Conservation (phyloP, 176 grass and related monocot species). For the Bonia amplexicaulis region DNA sequence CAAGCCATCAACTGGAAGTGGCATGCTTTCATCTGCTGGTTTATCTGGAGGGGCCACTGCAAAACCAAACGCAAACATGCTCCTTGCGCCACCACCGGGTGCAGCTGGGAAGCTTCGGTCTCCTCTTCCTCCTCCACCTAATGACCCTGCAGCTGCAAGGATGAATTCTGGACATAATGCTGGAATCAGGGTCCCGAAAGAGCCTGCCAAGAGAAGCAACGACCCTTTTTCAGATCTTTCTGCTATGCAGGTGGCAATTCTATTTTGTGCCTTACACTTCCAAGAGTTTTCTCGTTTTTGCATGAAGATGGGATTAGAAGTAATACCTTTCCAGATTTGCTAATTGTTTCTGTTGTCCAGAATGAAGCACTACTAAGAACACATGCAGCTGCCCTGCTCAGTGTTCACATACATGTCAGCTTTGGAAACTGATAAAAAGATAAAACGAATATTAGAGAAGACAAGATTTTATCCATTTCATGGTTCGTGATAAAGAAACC, state of each 20-base stretch:
- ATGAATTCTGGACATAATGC: constrained; percentile 52
- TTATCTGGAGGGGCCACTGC: constrained; percentile 48
- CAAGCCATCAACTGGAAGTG: constrained; percentile 63
- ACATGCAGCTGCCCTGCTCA: background rate
- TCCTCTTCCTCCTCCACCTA: constrained; percentile 90
- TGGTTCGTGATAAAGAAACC: background rate
- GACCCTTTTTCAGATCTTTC: constrained; percentile 91
- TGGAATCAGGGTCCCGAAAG: constrained; percentile 38
- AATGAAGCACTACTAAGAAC: background rate
- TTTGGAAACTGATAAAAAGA: background rate
- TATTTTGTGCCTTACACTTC: constrained; percentile 10
- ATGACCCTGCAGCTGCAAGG: constrained; percentile 75
- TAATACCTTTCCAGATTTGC: background rate
- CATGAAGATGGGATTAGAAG: background rate
- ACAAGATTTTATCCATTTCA: constrained; percentile 1
- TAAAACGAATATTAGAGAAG: background rate
- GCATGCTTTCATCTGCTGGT: constrained; percentile 76
- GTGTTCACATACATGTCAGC: background rate
- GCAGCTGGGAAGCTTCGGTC: constrained; percentile 71
- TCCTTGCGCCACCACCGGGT: constrained; percentile 78
- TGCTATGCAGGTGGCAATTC: constrained; percentile 62
- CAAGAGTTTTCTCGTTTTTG: background rate
- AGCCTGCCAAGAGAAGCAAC: constrained; percentile 42
- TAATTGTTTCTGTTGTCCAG: background rate
- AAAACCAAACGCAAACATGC: constrained; percentile 55